Evolutionary conservation across 371 early-diverging fungal species (phyloP), one percentile per base, ranked within the genome.

Genomic region (Rhizopus stolonifer): DNA sequence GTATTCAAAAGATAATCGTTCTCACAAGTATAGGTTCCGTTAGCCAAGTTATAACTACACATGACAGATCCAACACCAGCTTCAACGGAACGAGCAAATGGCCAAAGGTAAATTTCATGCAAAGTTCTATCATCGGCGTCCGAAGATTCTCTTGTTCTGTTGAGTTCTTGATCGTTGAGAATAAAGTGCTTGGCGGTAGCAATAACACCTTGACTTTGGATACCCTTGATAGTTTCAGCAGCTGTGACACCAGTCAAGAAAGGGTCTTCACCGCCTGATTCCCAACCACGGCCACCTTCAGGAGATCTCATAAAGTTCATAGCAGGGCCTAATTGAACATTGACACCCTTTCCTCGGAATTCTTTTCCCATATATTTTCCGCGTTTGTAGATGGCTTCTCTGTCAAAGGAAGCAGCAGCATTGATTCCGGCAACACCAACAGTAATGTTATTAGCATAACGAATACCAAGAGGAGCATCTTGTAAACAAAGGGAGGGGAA

Each of bases 221-320:
- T 56, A 49, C 74, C 74, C 17, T 34, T 23, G 26, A 74, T 56
- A 8, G 68, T 68, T 46, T 68, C 56, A 3, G 49, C 58, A 45
- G 58, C 53, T n/a, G 57, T 54, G 4, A 74, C 60, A 33, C 70
- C 74, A 17, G 74, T 52, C 19, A 85, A 69, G 47, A 63, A 84
- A 10, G 87, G 84, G 44, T 85, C 85, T 57, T 74, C 85, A 24
- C 83, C 81, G 44, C 67, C 68, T 9, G 65, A 70, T 66, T 84
- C 85, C 83, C 83, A 84, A 24, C 65, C 73, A 54, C 85, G 65
- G n/a, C 85, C 85, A 33, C 61, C 70, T 14, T 59, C 47, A 14
- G 80, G 80, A 13, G 64, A 48, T n/a, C 81, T 67, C 43, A 64
- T 52, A 24, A 80, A 54, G 56, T 81, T 79, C 61, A 78, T 59